phyloP scores from a whole-genome alignment of 148 eudicot species.

The Heliamphora exappendiculata region DNA sequence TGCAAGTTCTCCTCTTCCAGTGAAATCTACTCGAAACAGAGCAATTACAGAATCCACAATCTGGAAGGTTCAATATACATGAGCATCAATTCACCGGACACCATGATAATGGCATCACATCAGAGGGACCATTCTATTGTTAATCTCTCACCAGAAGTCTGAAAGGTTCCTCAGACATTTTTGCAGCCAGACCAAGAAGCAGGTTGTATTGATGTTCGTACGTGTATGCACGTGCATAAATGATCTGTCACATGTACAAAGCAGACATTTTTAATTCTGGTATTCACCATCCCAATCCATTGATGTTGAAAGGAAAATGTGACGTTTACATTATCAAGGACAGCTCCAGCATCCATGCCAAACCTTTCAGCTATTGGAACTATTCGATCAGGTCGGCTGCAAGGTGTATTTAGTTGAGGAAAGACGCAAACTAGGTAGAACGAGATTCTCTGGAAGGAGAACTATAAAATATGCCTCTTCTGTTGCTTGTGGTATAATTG shows the following conservation, averaged over 20 bases:
- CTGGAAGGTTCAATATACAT: conserved; percentile 24
- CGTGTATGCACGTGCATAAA: conserved; percentile 98
- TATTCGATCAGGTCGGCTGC: conserved; percentile 90
- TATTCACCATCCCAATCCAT: neutral
- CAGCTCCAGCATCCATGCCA: conserved; percentile 98
- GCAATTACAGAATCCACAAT: conserved; percentile 90
- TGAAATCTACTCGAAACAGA: conserved; percentile 89
- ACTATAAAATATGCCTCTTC: neutral
- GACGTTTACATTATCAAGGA: conserved; percentile 74
- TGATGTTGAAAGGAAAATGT: neutral
- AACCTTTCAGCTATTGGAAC: conserved; percentile 96
- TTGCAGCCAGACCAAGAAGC: conserved; percentile 94
- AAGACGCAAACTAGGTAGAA: neutral
- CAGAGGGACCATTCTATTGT: neutral
- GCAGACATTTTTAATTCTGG: neutral
- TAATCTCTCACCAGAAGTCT: conserved; percentile 60
- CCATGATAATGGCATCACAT: neutral
- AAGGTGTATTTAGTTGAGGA: conserved; percentile 31
- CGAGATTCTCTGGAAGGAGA: neutral
- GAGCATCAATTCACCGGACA: conserved; percentile 14
- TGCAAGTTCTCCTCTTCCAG: conserved; percentile 97
- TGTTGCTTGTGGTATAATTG: neutral
- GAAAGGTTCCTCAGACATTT: conserved; percentile 97
- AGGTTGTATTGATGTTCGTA: conserved; percentile 95
- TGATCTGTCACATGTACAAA: conserved; percentile 44